Base-by-base conservation (phyloP, 805 yeast species). In the Candida maltosa region DNA sequence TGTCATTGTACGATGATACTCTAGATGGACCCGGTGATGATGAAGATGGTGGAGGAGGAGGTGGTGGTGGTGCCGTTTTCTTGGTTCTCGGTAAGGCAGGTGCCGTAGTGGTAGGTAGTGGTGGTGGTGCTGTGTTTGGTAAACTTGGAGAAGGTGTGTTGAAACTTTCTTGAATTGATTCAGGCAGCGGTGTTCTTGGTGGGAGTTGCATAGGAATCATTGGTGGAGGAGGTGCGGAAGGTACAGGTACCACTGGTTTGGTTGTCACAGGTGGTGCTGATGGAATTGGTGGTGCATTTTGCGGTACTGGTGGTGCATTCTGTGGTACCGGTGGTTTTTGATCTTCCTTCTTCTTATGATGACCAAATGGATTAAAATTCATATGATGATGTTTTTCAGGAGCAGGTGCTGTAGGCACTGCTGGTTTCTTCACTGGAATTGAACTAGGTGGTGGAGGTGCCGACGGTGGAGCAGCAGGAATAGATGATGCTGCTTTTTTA, bases 11-110 rank as follows among this genome's bases (percentile, higher is more conserved):
- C 10, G 46, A 25, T 4, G 32, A 3, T n/a, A 32, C 27, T 4
- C 40, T 10, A 3, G 42, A 23, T 6, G 60, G 47, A 12, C 67
- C 55, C 15, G 70, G 56, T 2, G 62, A 56, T 2, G 61, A 52
- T 7, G 67, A 61, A 9, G 70, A 58, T 4, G 60, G 41, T 16
- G 49, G 37, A n/a, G 52, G 39, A 36, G 40, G 46, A 14, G 38
- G 37, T 29, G 42, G 41, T 27, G 58, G 41, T 38, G 67, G 58
- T 11, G 49, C 38, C 1, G 51, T 32, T 16, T 38, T 38, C 15
- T 35, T 38, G 18, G 20, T 22, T 17, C 14, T 21, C n/a, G 30
- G 32, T 19, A n/a, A n/a, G 15, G 33, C 21, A 5, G 29, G 27
- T 16, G 29, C 20, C n/a, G 64, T 47, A 7, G 62, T 44, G 7